Conservation (phyloP, 2,329 filamentous ascomycete genomes). For the Ophiognomonia clavigignenti-juglandacearum region DNA sequence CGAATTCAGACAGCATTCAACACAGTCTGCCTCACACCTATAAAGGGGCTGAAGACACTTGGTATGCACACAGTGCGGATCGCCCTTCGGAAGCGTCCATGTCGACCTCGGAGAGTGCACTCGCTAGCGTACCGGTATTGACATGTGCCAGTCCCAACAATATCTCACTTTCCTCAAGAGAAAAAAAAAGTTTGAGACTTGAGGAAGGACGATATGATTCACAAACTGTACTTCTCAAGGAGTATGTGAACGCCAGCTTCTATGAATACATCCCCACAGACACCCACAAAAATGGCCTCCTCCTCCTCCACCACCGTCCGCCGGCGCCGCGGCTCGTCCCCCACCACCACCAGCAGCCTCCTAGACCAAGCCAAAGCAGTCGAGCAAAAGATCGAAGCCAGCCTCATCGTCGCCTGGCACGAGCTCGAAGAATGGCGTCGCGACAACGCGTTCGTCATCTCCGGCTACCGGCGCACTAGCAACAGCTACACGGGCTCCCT, state of each 20-base stretch:
- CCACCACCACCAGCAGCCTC: conserved; percentile 14
- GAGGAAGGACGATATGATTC: too few species aligned
- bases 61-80: conserved; percentile 11
- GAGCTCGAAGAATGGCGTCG: conserved; percentile 55
- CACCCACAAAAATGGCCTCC: not conserved
- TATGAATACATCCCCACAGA: too few species aligned
- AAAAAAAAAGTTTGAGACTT: too few species aligned
- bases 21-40: too few species aligned
- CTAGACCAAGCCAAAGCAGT: conserved; percentile 24
- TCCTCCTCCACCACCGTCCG: not conserved
- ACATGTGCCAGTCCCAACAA: conserved; percentile 13
- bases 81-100: too few species aligned
- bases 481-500: conserved; percentile 43
- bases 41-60: too few species aligned
- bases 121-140: not conserved
- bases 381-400: conserved; percentile 35
- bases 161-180: not conserved
- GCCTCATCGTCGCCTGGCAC: conserved; percentile 50
- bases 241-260: too few species aligned
- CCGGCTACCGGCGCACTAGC: conserved; percentile 48
- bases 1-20: too few species aligned
- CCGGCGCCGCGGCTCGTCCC: conserved; percentile 8
- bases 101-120: conserved; percentile 16
- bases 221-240: too few species aligned
- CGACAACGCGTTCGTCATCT: conserved; percentile 52